These are phyloP conservation scores for Leccinum pachyderme DNA, from an alignment of 1,284 basidiomycete genomes.

Conservation along the genomic window DNA sequence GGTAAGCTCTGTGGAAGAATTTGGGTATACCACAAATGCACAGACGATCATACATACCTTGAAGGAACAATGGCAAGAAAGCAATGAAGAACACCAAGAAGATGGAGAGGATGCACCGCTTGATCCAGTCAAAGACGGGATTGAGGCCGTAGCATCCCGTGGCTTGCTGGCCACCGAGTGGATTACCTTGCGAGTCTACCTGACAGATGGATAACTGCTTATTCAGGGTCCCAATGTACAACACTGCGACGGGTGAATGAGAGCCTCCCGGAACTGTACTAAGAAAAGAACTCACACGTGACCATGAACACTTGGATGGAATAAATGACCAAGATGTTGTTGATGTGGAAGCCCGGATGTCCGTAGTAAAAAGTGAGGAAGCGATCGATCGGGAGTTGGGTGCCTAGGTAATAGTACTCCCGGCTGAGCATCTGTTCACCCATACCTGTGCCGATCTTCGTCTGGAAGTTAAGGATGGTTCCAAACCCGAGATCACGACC, in stretches of 20 bases:
- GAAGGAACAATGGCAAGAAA: slow-evolving; percentile 92
- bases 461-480: slow-evolving; percentile 99
- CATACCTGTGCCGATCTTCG: slow-evolving; percentile 99
- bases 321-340: slow-evolving; percentile 98
- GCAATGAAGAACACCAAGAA: slow-evolving; percentile 98
- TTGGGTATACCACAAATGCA: slow-evolving; percentile 1
- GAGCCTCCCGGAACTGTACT: not conserved
- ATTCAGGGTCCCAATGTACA: slow-evolving; percentile 94
- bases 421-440: slow-evolving; percentile 99
- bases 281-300: slow-evolving; percentile 56
- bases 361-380: slow-evolving; percentile 99
- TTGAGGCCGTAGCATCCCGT: slow-evolving; percentile 90
- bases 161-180: slow-evolving; percentile 67
- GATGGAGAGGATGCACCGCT: slow-evolving; percentile 92
- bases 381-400: slow-evolving; percentile 95
- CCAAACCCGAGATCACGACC: slow-evolving; percentile 99
- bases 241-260: slow-evolving; percentile 46
- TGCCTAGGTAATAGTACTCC: slow-evolving; percentile 99
- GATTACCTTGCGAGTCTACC: slow-evolving; percentile 78
- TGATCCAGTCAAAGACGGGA: slow-evolving; percentile 96
- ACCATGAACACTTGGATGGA: slow-evolving; percentile 97
- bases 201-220: slow-evolving; percentile 85
- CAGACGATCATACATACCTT: slow-evolving; percentile 57
- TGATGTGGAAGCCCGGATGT: slow-evolving; percentile 99
- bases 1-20: slow-evolving; percentile 66